Evolutionary conservation across 2,329 filamentous ascomycete genomes (phyloP).

Genomic region (Aspergillus sojae): DNA sequence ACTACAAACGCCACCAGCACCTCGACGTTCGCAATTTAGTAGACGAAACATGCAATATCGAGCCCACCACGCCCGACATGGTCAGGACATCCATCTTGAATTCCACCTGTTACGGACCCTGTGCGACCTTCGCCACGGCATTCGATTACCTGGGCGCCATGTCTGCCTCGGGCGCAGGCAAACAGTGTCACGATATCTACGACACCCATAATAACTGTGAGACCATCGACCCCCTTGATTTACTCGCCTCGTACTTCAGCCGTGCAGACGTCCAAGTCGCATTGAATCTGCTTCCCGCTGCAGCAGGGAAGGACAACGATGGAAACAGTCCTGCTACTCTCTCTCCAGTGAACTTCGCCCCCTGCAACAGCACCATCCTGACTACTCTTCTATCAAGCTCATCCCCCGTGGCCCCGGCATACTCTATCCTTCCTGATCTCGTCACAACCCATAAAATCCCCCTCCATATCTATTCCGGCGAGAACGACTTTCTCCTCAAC

Average conservation of each 20-base stretch:
- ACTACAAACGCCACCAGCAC: conserved; percentile 25
- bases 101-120: conserved; percentile 38
- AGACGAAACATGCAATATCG: conserved; percentile 25
- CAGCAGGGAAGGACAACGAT: not conserved
- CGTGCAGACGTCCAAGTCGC: conserved; percentile 37
- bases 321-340: not conserved
- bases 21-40: conserved; percentile 18
- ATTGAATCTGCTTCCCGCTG: conserved; percentile 28
- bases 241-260: conserved; percentile 36
- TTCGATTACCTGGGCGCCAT: conserved; percentile 31
- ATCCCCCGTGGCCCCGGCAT: conserved; percentile 32
- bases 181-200: conserved; percentile 37
- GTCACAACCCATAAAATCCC: conserved; percentile 35
- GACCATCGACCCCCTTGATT: conserved; percentile 24
- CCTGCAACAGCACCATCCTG: conserved; percentile 37
- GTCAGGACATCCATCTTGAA: conserved; percentile 36
- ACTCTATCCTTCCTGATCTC: conserved; percentile 35
- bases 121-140: conserved; percentile 40
- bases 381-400: conserved; percentile 23
- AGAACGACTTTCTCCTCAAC: conserved; percentile 43
- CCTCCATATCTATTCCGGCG: conserved; percentile 41
- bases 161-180: conserved; percentile 14
- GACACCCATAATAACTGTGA: conserved; percentile 38
- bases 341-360: conserved; percentile 18
- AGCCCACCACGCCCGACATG: conserved; percentile 27